Evolutionary conservation across 108 stramenopile genomes (phyloP), one percentile per base, ranked within the genome.

Genomic region (Skeletonema menzelii): DNA sequence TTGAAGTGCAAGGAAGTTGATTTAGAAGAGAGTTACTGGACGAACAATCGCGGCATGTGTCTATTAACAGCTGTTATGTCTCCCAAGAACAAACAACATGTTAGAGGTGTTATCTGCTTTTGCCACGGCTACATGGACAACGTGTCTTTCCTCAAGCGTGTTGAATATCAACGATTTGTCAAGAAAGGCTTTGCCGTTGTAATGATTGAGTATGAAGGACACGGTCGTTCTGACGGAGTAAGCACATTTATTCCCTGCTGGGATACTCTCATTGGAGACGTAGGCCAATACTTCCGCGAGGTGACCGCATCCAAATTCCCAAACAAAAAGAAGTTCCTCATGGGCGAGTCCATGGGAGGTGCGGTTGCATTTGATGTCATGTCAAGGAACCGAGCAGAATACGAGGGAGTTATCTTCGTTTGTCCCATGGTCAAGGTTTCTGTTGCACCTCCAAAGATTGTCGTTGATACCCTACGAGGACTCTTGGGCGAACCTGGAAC

Each of bases 321-420:
- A 14, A 75, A 65, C 11, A 72, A 70, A 46, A 76, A 71, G 35
- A 60, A 28, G 11, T 91, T 91, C 65, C 47, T 91, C 67, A 81
- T 85, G 83, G 90, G 90, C 0, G 90, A 91, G 62, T 75, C 73
- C 35, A 88, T 91, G 90, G 90, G 90, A 35, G 90, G 87, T 15
- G 90, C 90, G 1, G 74, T 88, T 0, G 85, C 83, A 28, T 85
- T 75, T 57, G 77, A 79, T 15, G 57, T 84, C 6, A 83, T 82
- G 75, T 63, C 67, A 27, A 76, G 74, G 15, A 59, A 76, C 46
- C 77, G 72, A 20, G 55, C 63, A 17, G 2, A 77, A 11, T 84
- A 79, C 37, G 74, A 69, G 7, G 90, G 90, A n/a, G 86, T 83
- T 24, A 57, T 85, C 19, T 88, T 91, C 27, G 73, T 86, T 1